Percentiles rank a stretch among this genome's conserved stretches.
Conservation (phyloP, 345 rosid genomes). For the Erysimum cheiranthoides region DNA sequence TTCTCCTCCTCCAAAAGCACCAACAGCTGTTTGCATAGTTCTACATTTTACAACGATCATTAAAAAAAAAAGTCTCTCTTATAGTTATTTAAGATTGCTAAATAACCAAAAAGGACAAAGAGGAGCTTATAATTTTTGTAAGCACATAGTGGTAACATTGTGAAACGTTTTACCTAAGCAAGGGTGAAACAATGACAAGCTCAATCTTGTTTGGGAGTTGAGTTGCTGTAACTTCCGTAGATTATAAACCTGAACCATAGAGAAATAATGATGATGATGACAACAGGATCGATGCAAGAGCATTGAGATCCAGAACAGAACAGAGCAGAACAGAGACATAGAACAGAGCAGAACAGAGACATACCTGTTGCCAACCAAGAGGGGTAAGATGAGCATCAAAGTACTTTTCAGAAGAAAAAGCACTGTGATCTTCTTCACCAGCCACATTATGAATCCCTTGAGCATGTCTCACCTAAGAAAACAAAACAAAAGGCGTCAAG, state of each 20-base stretch:
- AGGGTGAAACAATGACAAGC: slow-evolving; percentile 72
- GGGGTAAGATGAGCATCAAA: slow-evolving; percentile 84
- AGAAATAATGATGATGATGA: slow-evolving; percentile 3
- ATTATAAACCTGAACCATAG: slow-evolving; percentile 61
- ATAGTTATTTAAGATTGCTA: neutral
- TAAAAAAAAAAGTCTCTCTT: neutral
- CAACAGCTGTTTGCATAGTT: slow-evolving; percentile 83
- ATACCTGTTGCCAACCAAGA: slow-evolving; percentile 91
- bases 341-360: slow-evolving; percentile 19
- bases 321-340: slow-evolving; percentile 23
- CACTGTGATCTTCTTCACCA: slow-evolving; percentile 61
- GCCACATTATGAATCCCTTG: slow-evolving; percentile 93
- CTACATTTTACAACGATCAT: slow-evolving; percentile 37
- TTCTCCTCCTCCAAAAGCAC: slow-evolving; percentile 71
- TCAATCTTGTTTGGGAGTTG: slow-evolving; percentile 64
- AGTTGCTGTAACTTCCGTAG: slow-evolving; percentile 57
- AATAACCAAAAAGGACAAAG: neutral
- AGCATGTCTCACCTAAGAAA: slow-evolving; percentile 82
- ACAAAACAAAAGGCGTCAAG: neutral
- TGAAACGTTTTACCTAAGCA: slow-evolving; percentile 57
- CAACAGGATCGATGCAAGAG: neutral
- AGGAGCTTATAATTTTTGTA: neutral
- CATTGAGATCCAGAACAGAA: slow-evolving; percentile 27
- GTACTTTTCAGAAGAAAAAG: slow-evolving; percentile 61
- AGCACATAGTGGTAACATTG: neutral